Evolutionary conservation across 805 yeast genomes (phyloP).

Genomic region (Candida sonorensis): DNA sequence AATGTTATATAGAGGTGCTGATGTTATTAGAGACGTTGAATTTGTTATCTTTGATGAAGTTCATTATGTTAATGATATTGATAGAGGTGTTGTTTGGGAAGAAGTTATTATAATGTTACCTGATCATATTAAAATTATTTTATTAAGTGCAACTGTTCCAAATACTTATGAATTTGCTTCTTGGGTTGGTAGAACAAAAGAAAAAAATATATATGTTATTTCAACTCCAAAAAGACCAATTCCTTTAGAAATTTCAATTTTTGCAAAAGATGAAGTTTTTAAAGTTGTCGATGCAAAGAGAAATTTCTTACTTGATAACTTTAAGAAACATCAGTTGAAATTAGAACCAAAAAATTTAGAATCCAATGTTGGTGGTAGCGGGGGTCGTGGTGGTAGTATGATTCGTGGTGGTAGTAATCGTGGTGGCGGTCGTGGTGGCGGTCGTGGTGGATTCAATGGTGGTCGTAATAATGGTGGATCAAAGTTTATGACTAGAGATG

Average conservation of each 20-base stretch:
- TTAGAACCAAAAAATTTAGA: slow-evolving; percentile 34
- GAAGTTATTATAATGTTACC: slow-evolving; percentile 95
- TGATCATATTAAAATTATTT: slow-evolving; percentile 91
- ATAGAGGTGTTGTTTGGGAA: slow-evolving; percentile 99
- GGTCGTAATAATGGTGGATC: slow-evolving; percentile 21
- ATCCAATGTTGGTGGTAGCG: slow-evolving; percentile 20
- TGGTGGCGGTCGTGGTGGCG: slow-evolving; percentile 23
- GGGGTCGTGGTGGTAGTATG: slow-evolving; percentile 31
- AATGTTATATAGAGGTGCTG: slow-evolving; percentile 96
- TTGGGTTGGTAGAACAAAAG: slow-evolving; percentile 98
- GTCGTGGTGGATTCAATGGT: slow-evolving; percentile 19
- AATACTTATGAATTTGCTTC: slow-evolving; percentile 96
- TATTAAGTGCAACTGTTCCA: slow-evolving; percentile 97
- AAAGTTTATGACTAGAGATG: slow-evolving; percentile 41
- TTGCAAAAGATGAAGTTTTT: slow-evolving; percentile 70
- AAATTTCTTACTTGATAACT: slow-evolving; percentile 59
- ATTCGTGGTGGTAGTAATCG: slow-evolving; percentile 29
- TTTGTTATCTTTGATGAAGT: slow-evolving; percentile 99
- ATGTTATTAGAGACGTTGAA: slow-evolving; percentile 96
- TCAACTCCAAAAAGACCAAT: slow-evolving; percentile 96
- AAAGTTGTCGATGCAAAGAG: slow-evolving; percentile 73
- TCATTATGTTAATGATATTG: slow-evolving; percentile 96
- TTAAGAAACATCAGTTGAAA: slow-evolving; percentile 49
- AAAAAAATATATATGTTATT: slow-evolving; percentile 91
- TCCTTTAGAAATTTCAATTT: slow-evolving; percentile 79